These are phyloP conservation scores for Trichosanthes cucumerina DNA, from an alignment of 306 rosid genomes.

Conservation along the genomic window DNA sequence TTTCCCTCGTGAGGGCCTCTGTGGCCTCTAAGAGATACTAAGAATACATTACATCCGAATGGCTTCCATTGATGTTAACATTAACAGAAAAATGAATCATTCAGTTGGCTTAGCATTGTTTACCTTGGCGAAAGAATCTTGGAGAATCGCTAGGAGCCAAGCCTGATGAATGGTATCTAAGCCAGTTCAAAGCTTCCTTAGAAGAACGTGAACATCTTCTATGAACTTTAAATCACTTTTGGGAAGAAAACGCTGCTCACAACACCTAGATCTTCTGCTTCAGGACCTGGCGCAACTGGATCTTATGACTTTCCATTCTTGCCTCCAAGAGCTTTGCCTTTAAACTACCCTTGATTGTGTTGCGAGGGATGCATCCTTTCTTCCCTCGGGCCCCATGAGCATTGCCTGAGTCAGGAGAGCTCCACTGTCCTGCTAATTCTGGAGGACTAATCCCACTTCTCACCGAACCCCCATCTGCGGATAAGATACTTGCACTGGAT, in stretches of 20 bases:
- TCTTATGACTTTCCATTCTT: slow-evolving; percentile 75
- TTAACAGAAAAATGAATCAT: not conserved
- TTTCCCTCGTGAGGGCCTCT: not conserved
- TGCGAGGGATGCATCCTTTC: slow-evolving; percentile 80
- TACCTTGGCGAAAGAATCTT: not conserved
- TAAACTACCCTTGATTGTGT: slow-evolving; percentile 60
- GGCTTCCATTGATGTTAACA: not conserved
- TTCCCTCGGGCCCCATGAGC: slow-evolving; percentile 42
- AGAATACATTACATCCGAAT: not conserved
- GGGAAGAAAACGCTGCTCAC: not conserved
- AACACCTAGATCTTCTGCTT: slow-evolving; percentile 62
- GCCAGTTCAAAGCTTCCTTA: slow-evolving; percentile 1
- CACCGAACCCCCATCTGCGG: slow-evolving; percentile 56
- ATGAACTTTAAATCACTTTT: not conserved
- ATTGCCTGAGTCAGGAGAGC: slow-evolving; percentile 67
- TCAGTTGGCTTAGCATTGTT: not conserved
- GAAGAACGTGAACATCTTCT: not conserved
- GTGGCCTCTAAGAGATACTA: slow-evolving; percentile 2
- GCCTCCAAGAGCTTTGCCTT: slow-evolving; percentile 86
- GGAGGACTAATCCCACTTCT: slow-evolving; percentile 54
- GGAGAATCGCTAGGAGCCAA: not conserved
- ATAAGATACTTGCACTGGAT: slow-evolving; percentile 52
- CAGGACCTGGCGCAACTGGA: slow-evolving; percentile 84
- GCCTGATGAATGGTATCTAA: not conserved
- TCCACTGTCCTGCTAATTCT: slow-evolving; percentile 57